Conservation (phyloP, 345 rosid genomes). For the Euphorbia lathyris region DNA sequence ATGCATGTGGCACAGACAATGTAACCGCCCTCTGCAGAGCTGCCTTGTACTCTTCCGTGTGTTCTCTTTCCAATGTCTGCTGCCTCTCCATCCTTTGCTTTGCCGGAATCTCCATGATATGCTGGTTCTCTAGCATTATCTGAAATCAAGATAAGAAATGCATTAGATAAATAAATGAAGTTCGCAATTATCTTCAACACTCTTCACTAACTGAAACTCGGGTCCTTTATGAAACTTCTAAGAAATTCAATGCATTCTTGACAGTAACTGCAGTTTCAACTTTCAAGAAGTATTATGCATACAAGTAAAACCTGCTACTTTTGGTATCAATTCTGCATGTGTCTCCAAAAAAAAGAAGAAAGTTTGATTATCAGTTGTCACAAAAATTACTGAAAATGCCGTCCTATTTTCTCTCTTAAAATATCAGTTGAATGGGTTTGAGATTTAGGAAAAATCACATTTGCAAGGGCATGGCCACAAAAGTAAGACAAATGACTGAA, state of each 20-base stretch:
- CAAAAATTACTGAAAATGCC: too few species aligned
- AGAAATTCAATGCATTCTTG: background rate
- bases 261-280: background rate
- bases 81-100: conserved; percentile 90
- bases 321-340: too few species aligned
- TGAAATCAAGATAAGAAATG: conserved; percentile 16
- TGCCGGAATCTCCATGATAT: conserved; percentile 58
- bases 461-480: too few species aligned
- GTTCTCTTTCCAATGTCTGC: conserved; percentile 66
- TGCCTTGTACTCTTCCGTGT: conserved; percentile 68
- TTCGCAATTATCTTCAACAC: background rate
- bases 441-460: too few species aligned
- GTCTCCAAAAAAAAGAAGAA: too few species aligned
- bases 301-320: too few species aligned
- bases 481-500: too few species aligned
- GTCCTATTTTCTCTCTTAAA: too few species aligned
- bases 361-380: too few species aligned
- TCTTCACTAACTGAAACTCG: background rate
- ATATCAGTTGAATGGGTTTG: too few species aligned
- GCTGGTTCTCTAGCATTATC: conserved; percentile 78
- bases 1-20: conserved; percentile 69
- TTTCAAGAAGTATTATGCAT: background rate
- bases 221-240: background rate
- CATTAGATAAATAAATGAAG: background rate
- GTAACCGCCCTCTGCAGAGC: conserved; percentile 82